Conservation (phyloP, 1,139 yeast genomes). For the Scheffersomyces segobiensis region DNA sequence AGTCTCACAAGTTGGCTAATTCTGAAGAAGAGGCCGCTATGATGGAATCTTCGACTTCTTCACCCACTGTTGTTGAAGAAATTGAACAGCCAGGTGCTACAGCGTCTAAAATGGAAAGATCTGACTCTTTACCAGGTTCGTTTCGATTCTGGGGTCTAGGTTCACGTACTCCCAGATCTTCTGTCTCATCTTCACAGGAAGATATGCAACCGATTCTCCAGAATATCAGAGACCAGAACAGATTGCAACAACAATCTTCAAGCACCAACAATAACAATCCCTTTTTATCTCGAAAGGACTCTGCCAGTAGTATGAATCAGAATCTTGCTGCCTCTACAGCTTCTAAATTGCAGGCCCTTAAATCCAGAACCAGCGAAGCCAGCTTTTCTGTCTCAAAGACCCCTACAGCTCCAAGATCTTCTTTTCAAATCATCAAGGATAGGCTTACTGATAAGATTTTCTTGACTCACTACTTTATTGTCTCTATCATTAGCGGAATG, state of each 20-base stretch:
- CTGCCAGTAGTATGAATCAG: constrained; percentile 9
- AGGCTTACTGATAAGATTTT: constrained; percentile 28
- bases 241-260: constrained; percentile 1
- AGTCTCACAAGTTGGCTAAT: background rate
- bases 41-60: background rate
- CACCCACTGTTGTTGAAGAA: background rate
- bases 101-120: constrained; percentile 5
- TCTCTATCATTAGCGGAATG: constrained; percentile 37
- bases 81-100: background rate
- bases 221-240: constrained; percentile 12
- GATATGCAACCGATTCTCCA: constrained; percentile 15
- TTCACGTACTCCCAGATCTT: constrained; percentile 26
- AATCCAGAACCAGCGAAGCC: background rate
- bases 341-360: background rate
- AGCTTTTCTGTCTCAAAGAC: constrained; percentile 8
- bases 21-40: constrained; percentile 8
- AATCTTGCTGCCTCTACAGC: constrained; percentile 1
- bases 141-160: constrained; percentile 43
- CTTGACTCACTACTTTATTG: constrained; percentile 35
- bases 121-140: constrained; percentile 31
- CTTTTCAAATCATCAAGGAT: constrained; percentile 24
- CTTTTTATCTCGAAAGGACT: constrained; percentile 13
- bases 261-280: constrained; percentile 4
- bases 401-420: constrained; percentile 12
- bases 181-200: constrained; percentile 17